Conservation (phyloP, 176 grass and related monocot species). For the Saccharum officinarum region DNA sequence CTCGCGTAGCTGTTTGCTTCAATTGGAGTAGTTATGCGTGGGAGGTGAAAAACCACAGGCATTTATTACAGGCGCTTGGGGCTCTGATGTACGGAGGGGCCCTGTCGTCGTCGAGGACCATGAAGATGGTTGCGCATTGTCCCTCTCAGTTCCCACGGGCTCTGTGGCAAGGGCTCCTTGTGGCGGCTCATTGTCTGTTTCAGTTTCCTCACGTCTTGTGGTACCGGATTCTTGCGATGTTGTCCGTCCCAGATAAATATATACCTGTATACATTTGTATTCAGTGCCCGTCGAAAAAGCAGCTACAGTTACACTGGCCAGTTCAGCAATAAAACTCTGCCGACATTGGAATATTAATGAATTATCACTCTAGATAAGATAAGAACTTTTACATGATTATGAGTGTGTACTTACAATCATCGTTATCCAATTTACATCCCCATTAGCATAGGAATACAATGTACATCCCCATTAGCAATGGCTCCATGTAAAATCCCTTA, state of each 20-base stretch:
- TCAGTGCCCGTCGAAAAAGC: neutral
- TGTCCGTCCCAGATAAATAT: neutral
- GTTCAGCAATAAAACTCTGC: neutral
- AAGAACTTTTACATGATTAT: neutral
- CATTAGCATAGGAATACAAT: neutral
- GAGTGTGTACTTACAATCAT: neutral
- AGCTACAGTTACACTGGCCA: neutral
- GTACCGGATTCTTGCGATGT: no score
- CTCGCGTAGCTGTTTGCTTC: no score
- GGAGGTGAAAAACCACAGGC: no score
- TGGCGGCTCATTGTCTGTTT: no score
- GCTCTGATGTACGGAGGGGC: no score
- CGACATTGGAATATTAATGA: neutral
- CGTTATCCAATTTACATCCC: neutral
- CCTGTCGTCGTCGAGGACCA: no score
- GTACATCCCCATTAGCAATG: neutral
- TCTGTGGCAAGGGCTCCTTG: no score
- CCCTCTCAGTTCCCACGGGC: no score
- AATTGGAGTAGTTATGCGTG: no score
- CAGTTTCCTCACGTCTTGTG: no score
- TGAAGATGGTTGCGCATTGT: no score
- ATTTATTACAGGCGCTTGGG: no score
- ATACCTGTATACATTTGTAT: neutral
- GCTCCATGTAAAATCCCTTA: neutral
- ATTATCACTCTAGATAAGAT: neutral